Percentiles rank a stretch among this genome's conserved stretches.
Conservation (phyloP, 352 stramenopile species). For the Peronospora farinosa region DNA sequence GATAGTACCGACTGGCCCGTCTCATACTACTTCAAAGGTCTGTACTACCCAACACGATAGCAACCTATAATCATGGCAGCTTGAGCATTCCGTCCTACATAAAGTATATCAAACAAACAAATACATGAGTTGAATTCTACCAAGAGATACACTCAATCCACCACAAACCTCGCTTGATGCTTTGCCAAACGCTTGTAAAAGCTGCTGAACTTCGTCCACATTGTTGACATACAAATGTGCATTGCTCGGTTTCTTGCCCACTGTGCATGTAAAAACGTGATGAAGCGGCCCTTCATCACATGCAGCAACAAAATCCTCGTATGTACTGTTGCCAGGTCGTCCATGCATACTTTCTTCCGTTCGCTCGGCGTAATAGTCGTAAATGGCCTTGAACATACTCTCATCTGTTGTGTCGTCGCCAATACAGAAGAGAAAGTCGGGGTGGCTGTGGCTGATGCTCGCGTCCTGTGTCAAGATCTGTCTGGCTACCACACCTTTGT, state of each 20-base stretch:
- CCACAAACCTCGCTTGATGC: slow-evolving; percentile 22
- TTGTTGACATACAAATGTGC: slow-evolving; percentile 89
- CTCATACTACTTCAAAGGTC: slow-evolving; percentile 3
- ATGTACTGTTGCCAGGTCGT: slow-evolving; percentile 16
- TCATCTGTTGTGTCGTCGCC: slow-evolving; percentile 96
- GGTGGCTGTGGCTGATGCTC: slow-evolving; percentile 60
- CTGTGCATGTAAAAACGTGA: slow-evolving; percentile 88
- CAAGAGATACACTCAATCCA: not conserved
- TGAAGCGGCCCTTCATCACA: slow-evolving; percentile 54
- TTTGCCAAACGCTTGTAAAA: slow-evolving; percentile 60
- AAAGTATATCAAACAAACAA: not conserved
- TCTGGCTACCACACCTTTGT: slow-evolving; percentile 95
- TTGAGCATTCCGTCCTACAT: not conserved
- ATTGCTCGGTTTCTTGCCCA: slow-evolving; percentile 89
- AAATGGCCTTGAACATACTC: slow-evolving; percentile 95
- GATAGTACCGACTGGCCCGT: no score
- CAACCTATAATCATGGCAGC: slow-evolving; percentile 6
- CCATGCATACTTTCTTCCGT: slow-evolving; percentile 79
- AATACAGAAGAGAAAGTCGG: slow-evolving; percentile 95
- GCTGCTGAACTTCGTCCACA: slow-evolving; percentile 77
- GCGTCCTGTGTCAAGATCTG: slow-evolving; percentile 90
- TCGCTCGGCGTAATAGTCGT: slow-evolving; percentile 86
- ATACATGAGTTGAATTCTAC: not conserved
- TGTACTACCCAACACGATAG: not conserved
- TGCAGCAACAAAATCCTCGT: slow-evolving; percentile 21